Base-by-base conservation (phyloP, 139 green algal species). In the Pleodorina starrii region DNA sequence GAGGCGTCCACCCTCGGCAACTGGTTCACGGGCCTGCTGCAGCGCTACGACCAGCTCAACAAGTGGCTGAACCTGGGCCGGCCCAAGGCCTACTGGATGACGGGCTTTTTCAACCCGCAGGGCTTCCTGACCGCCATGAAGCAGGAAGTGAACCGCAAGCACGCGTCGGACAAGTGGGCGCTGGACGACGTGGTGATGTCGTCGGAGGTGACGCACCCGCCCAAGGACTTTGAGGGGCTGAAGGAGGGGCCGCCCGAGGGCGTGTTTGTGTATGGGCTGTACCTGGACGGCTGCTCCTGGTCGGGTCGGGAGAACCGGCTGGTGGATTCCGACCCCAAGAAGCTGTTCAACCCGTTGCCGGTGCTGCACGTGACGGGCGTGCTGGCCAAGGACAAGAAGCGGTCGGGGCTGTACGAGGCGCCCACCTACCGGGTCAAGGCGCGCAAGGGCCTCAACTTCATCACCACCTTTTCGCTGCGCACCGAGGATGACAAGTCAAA, bases 61-160 rank as follows among this genome's bases (percentile, higher is more conserved):
- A 96, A 96, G 89, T 99, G 97, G 97, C 92, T 99, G 59, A 96
- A 96, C 90, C 84, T 91, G 59, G 97, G 97, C 42, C 93, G 96
- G 27, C 97, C 97, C 43, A 97, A 97, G 74, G 94, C 93, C 16
- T 98, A 97, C 93, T 99, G 97, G 97, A 92, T 99, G 83, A 97
- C 96, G 32, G 97, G 97, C 63, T 98, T 99, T 92, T 99, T 98
- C 95, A 99, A 99, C 94, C 97, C 96, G 7, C 94, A 97, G 94
- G 97, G 95, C 90, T 98, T 99, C 94, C 91, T 98, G 57, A 99
- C 96, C 0, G 97, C 96, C 54, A 96, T 98, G 94, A 98, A 98
- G 93, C 97, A 99, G 92, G 96, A 99, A 92, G 96, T 98, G 35
- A 96, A 94, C 73, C 94, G 97, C 57, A 96, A 96, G 90, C 96